These are phyloP conservation scores for Monosporascus sp. DNA, from an alignment of 2,329 filamentous ascomycete species.

Conservation along the genomic window DNA sequence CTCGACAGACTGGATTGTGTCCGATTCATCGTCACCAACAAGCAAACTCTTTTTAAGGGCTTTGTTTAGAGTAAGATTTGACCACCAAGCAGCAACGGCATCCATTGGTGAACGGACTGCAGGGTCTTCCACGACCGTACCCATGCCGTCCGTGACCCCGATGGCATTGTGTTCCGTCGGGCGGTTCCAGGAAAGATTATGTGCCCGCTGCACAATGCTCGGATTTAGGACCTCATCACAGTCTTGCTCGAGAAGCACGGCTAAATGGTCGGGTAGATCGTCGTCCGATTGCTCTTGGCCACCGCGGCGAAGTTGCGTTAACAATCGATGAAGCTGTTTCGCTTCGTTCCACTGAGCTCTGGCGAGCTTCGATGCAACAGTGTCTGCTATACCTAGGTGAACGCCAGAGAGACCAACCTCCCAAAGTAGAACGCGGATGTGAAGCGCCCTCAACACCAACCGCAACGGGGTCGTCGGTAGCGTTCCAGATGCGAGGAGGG, in stretches of 20 bases:
- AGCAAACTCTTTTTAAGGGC: constrained; percentile 61
- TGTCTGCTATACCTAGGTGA: constrained; percentile 59
- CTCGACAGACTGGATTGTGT: constrained; percentile 28
- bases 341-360: constrained; percentile 77
- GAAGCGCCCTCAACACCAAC: constrained; percentile 87
- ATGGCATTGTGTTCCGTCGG: constrained; percentile 63
- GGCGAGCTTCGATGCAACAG: constrained; percentile 67
- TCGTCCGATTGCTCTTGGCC: constrained; percentile 50
- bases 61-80: constrained; percentile 65
- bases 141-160: constrained; percentile 65
- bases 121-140: constrained; percentile 77
- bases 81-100: constrained; percentile 88
- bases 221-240: constrained; percentile 77
- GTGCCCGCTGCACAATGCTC: constrained; percentile 74
- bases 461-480: constrained; percentile 76
- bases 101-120: constrained; percentile 84
- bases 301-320: constrained; percentile 36
- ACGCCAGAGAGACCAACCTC: constrained; percentile 62
- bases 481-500: constrained; percentile 81
- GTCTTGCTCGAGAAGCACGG: constrained; percentile 68
- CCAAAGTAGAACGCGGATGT: constrained; percentile 86
- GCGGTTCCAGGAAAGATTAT: constrained; percentile 85
- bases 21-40: constrained; percentile 40
- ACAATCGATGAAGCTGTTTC: constrained; percentile 53
- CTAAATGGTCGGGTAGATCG: constrained; percentile 69